These are phyloP conservation scores for Albophoma yamanashiensis DNA, from an alignment of 2,329 filamentous ascomycete species.

Conservation along the genomic window DNA sequence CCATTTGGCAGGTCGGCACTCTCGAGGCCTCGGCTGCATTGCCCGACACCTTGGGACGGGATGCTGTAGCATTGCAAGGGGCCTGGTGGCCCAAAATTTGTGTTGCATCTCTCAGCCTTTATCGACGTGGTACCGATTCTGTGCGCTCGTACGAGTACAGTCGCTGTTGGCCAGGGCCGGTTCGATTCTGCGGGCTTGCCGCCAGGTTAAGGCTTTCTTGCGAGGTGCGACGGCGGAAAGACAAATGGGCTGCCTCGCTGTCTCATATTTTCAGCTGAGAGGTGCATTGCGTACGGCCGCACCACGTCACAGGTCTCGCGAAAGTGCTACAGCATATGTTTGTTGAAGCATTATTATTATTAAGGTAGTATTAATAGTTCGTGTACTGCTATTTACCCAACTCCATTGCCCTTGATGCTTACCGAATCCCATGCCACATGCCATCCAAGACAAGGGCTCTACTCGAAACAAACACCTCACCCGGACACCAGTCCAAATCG, in stretches of 20 bases:
- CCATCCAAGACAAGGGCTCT: background rate
- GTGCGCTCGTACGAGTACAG: too few relatives aligned
- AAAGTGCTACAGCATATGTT: background rate
- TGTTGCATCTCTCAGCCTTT: too few relatives aligned
- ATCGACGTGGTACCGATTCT: too few relatives aligned
- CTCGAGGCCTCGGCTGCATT: too few relatives aligned
- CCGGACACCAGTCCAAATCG: background rate
- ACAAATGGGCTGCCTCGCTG: background rate
- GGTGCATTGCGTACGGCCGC: background rate
- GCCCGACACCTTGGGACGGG: too few relatives aligned
- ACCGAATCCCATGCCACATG: background rate
- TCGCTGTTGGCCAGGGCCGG: background rate
- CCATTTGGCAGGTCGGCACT: background rate
- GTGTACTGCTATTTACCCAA: background rate
- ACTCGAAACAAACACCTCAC: background rate
- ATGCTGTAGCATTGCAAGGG: background rate
- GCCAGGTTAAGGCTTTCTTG: background rate
- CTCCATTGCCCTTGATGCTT: background rate
- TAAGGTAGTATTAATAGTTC: background rate
- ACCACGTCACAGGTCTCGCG: background rate
- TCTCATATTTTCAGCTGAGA: background rate
- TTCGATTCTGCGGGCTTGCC: background rate
- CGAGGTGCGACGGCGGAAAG: background rate
- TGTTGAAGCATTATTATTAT: background rate
- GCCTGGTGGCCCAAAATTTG: too few relatives aligned